Conservation (phyloP, 345 rosid genomes). For the Ceriops zippeliana region DNA sequence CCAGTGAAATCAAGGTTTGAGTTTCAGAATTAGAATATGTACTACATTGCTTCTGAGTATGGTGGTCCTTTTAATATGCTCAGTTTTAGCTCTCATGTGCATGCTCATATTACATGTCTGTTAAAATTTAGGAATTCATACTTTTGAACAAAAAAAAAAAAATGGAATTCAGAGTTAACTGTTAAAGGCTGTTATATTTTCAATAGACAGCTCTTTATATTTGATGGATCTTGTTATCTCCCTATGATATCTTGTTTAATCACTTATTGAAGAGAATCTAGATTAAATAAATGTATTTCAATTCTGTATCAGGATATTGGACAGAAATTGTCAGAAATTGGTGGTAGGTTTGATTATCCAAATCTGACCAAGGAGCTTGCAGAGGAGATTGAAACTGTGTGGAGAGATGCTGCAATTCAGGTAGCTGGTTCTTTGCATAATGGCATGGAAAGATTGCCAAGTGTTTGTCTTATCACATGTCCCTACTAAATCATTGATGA, state of each 20-base stretch:
- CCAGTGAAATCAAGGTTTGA: constrained; percentile 71
- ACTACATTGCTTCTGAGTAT: neutral
- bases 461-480: neutral
- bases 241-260: neutral
- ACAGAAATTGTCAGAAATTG: constrained; percentile 76
- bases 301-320: constrained; percentile 60
- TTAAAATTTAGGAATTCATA: neutral
- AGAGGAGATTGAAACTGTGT: constrained; percentile 64
- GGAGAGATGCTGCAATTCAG: constrained; percentile 97
- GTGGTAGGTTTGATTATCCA: constrained; percentile 72
- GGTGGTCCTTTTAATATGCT: neutral
- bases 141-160: no score
- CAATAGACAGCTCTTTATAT: neutral
- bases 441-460: constrained; percentile 2
- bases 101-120: neutral
- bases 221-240: constrained; percentile 1
- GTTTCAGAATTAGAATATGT: constrained; percentile 8
- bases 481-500: neutral
- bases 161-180: neutral
- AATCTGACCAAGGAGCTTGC: constrained; percentile 72
- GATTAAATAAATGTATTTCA: neutral
- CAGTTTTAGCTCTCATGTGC: neutral
- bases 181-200: neutral
- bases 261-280: constrained; percentile 4
- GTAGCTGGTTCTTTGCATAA: constrained; percentile 32